phyloP scores from a whole-genome alignment of 2,329 filamentous ascomycete species.

The Chalaropsis ovoidea region DNA sequence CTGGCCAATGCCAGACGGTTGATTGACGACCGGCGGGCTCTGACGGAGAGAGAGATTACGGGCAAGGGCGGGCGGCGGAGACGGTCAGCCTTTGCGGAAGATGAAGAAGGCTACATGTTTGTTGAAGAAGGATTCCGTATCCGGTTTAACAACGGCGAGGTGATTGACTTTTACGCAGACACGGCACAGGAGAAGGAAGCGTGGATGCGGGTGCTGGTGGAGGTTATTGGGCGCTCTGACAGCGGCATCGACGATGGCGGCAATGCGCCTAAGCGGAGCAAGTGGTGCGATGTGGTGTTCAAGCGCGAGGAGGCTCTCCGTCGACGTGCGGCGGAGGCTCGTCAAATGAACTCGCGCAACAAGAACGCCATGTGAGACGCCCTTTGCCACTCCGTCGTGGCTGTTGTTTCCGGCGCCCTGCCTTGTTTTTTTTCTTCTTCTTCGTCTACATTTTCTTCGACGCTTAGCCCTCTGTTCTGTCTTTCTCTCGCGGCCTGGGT shows the following conservation, averaged over 20 bases:
- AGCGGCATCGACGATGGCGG: slow-evolving; percentile 39
- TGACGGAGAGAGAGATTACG: slow-evolving; percentile 74
- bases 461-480: slow-evolving; percentile 6
- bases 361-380: slow-evolving; percentile 45
- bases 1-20: slow-evolving; percentile 83
- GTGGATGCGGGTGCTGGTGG: slow-evolving; percentile 83
- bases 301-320: slow-evolving; percentile 53
- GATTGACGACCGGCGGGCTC: slow-evolving; percentile 77
- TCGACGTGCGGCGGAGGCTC: slow-evolving; percentile 43
- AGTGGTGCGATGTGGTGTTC: slow-evolving; percentile 59
- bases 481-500: background rate
- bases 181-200: slow-evolving; percentile 76
- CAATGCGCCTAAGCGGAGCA: slow-evolving; percentile 38
- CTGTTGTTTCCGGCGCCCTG: background rate
- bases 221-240: slow-evolving; percentile 52
- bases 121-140: slow-evolving; percentile 98
- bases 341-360: slow-evolving; percentile 42
- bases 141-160: slow-evolving; percentile 93
- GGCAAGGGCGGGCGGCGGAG: slow-evolving; percentile 69
- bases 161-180: slow-evolving; percentile 98
- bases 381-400: background rate
- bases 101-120: slow-evolving; percentile 99
- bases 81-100: slow-evolving; percentile 91
- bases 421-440: slow-evolving; percentile 10
- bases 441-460: background rate